Conservation (phyloP, 1,284 basidiomycete genomes). For the Exobasidium rhododendri region DNA sequence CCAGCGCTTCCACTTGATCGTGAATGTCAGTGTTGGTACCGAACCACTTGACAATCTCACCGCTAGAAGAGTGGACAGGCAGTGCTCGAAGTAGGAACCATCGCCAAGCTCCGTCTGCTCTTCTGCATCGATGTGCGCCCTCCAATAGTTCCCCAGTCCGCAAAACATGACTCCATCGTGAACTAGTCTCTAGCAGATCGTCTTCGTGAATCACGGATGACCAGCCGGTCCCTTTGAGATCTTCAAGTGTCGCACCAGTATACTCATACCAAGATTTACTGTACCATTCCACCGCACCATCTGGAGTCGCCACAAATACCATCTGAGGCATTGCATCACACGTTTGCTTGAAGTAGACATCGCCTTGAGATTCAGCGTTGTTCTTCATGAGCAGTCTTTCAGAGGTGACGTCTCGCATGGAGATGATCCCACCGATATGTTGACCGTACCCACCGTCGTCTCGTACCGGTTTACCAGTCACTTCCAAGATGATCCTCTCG, state of each 20-base stretch:
- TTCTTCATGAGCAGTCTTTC: conserved; percentile 16
- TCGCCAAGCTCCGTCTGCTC: conserved; percentile 44
- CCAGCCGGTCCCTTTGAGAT: conserved; percentile 51
- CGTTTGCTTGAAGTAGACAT: conserved; percentile 42
- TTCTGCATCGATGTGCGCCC: conserved; percentile 50
- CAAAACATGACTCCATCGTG: conserved; percentile 50
- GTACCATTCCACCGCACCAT: conserved; percentile 40
- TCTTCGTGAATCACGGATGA: conserved; percentile 52
- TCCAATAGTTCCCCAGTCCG: conserved; percentile 54
- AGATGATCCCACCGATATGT: conserved; percentile 44
- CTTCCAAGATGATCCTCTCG: conserved; percentile 25
- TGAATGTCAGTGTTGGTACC: conserved; percentile 51
- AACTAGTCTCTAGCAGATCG: conserved; percentile 48
- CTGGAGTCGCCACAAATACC: conserved; percentile 51
- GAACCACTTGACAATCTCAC: conserved; percentile 51
- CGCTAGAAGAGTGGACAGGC: conserved; percentile 39
- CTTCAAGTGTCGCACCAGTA: conserved; percentile 46
- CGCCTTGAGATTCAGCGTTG: conserved; percentile 34
- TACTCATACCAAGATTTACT: conserved; percentile 46
- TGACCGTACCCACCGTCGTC: conserved; percentile 37
- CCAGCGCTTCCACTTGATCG: conserved; percentile 44
- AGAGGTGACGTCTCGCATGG: conserved; percentile 35
- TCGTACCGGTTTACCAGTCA: conserved; percentile 39
- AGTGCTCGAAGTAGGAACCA: conserved; percentile 53
- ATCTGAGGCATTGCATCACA: conserved; percentile 52